Evolutionary conservation across 495 filamentous ascomycete genomes (phyloP), one percentile per base, ranked within the genome.

Genomic region (Alectoria sarmentosa): DNA sequence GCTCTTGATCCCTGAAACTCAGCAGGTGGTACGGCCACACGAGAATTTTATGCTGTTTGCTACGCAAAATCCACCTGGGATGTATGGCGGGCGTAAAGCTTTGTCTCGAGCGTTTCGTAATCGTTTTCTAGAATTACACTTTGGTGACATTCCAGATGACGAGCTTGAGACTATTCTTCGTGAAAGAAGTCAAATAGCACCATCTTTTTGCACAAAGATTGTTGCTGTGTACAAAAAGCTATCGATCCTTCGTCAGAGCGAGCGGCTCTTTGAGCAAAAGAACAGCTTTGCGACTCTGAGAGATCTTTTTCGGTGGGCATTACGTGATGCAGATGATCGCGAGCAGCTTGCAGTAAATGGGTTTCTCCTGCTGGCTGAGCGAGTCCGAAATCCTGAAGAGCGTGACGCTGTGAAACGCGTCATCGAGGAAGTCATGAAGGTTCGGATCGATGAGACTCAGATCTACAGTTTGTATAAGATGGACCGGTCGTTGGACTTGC

Each of bases 31-130:
- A 36, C 86, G 87, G 41, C 95, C 95, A 1, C 91, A 97, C 64
- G 84, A 88, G 41, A 91, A 95, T 71, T 99, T 99, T 76, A 96
- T 98, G 87, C 82, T 99, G 1, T 99, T 98, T 69, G 95, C 95
- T n/a, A 99, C 95, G 0, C 95, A 99, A 70, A 99, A 99, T 68
- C 95, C 95, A 4, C 88, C 95, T 23, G 95, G 95, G 30, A 76
- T 98, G 8, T 99, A 99, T 72, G 95, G 95, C 65, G 95, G 95
- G 28, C 82, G 95, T 65, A 99, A 99, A 71, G 84, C 89, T 8
- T 78, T 99, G 5, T 97, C 93, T 17, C 85, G 95, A 11, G 95
- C 95, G 3, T 98, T 99, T 75, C 84, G 94, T 62, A 99, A 98
- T 74, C 84, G 95, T 69, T 99, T 99, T 74, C 83, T 99, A 21